Conservation (phyloP, 2,329 filamentous ascomycete genomes). For the Nemania bipapillata region DNA sequence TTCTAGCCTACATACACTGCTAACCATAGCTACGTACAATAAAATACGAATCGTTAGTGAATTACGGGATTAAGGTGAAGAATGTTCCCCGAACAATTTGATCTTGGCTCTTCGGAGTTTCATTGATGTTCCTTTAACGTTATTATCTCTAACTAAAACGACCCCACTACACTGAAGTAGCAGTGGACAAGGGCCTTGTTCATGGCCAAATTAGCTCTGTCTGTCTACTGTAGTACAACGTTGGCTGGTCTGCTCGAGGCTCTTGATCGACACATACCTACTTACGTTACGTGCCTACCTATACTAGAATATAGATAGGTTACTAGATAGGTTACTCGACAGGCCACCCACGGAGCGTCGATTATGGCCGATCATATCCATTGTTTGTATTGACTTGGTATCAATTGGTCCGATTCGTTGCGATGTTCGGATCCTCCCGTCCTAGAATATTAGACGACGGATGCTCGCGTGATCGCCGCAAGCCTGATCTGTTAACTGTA, state of each 20-base stretch:
- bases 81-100: constrained; percentile 16
- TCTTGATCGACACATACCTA: too few species aligned
- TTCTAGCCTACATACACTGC: neutral
- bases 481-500: constrained; percentile 22
- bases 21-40: neutral
- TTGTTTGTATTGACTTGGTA: constrained; percentile 11
- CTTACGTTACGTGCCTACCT: too few species aligned
- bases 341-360: constrained; percentile 3
- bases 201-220: constrained; percentile 34
- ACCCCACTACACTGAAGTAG: constrained; percentile 26
- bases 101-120: constrained; percentile 10
- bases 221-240: too few species aligned
- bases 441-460: constrained; percentile 26
- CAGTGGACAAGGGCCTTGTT: constrained; percentile 19
- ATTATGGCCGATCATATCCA: constrained; percentile 12
- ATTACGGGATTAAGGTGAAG: neutral
- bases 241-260: neutral
- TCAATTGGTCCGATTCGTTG: constrained; percentile 21
- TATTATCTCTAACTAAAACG: neutral
- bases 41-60: constrained; percentile 1
- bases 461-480: constrained; percentile 37
- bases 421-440: constrained; percentile 36
- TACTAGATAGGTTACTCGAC: neutral
- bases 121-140: constrained; percentile 26
- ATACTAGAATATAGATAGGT: constrained; percentile 7